Base-by-base conservation (phyloP, 768 basidiomycete genomes). In the Boletus edulis region DNA sequence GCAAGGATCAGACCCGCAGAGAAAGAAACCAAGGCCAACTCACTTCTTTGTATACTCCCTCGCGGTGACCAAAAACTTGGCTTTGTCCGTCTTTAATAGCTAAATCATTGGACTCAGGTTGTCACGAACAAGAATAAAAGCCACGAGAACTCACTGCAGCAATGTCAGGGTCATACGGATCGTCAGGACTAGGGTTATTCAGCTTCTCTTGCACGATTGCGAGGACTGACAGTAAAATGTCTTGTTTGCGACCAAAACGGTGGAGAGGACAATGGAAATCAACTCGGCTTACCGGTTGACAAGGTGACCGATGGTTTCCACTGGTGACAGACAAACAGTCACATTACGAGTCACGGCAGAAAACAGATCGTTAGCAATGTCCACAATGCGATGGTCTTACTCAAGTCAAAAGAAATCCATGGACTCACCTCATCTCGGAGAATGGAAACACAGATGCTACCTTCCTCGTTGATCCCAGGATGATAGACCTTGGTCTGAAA, bases 401-500 rank as follows among this genome's bases (percentile, higher is more conserved):
- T 12, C 18, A 49, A 53, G 17, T 34, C 44, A 57, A 53, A 46
- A 56, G 44, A 51, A 15, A 24, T 54, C 43, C 35, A 14, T 45
- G 42, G 59, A 44, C 86, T 49, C 59, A 88, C 91, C 75, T 92
- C 89, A 68, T 94, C 91, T 62, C 88, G 82, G 49, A 94, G 78
- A 45, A 94, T 80, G 34, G 91, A 87, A 32, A 94, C 83, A 67
- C 91, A 94, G 54, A 94, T 93, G 22, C 81, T 77, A 34, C 91
- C 91, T 67, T 94, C 90, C 53, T 93, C 91, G 59, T 94, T 91
- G 68, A 94, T 89, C 37, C 92, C 91, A 27, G 91, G 91, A 70
- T 94, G 91, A 67, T 94, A 94, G 44, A 94, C 87, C 79, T 85
- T 92, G 52, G 91, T 94, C 39, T 76, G 83, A 71, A 94, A 93